Percentiles rank a stretch among this genome's conserved stretches.
Evolutionary conservation across 768 basidiomycete genomes (phyloP).

Genomic region (Lentinula boryana): DNA sequence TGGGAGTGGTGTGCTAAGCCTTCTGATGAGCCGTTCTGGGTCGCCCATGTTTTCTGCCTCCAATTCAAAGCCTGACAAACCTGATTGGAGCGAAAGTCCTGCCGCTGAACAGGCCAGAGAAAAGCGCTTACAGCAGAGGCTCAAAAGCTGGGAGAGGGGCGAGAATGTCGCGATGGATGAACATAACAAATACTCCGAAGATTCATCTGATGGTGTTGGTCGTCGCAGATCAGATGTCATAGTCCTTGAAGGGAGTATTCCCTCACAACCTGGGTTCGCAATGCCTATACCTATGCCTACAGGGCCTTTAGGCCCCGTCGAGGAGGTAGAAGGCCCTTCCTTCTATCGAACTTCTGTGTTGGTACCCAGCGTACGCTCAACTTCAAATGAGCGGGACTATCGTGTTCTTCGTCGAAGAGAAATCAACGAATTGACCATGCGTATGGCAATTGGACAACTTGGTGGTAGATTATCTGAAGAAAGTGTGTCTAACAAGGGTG

Average conservation of each 20-base stretch:
- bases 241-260: conserved; percentile 37
- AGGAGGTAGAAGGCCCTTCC: conserved; percentile 17
- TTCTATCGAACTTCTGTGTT: conserved; percentile 69
- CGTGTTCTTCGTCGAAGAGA: conserved; percentile 63
- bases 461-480: conserved; percentile 56
- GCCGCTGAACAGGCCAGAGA: conserved; percentile 63
- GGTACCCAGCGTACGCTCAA: conserved; percentile 57
- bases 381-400: conserved; percentile 43
- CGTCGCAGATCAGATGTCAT: conserved; percentile 37
- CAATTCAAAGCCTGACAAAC: conserved; percentile 28
- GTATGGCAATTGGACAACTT: conserved; percentile 75
- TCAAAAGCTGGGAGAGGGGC: conserved; percentile 70
- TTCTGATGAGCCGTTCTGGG: conserved; percentile 38
- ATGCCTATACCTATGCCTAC: conserved; percentile 19
- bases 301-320: conserved; percentile 5
- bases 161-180: conserved; percentile 57
- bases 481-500: conserved; percentile 21
- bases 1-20: conserved; percentile 32
- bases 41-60: conserved; percentile 24
- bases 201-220: conserved; percentile 19
- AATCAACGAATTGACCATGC: conserved; percentile 75
- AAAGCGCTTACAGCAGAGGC: conserved; percentile 61
- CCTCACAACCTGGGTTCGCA: conserved; percentile 24
- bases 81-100: conserved; percentile 65
- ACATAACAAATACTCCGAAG: conserved; percentile 49